phyloP scores from a whole-genome alignment of 192 early-diverging fungal species.

The Oehlia diaphana region DNA sequence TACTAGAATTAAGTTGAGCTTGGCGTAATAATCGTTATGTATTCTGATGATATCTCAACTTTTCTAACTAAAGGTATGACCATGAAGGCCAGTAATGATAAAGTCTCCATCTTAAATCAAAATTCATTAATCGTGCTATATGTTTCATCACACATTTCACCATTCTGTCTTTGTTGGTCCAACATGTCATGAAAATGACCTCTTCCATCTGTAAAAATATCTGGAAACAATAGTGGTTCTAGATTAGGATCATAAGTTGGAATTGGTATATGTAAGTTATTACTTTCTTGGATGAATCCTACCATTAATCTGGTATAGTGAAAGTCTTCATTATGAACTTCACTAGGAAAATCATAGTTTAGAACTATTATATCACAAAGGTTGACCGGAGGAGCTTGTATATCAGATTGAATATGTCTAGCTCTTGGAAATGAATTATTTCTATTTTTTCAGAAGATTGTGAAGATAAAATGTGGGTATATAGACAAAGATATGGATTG shows the following conservation, averaged over 20 bases:
- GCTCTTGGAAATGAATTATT: background rate
- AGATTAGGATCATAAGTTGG: background rate
- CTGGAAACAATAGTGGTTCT: too few species aligned
- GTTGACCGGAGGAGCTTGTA: background rate
- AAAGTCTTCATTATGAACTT: background rate
- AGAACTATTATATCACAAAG: background rate
- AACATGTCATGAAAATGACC: too few species aligned
- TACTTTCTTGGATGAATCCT: background rate
- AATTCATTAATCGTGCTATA: background rate
- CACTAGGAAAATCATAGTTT: background rate
- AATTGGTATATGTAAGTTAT: background rate
- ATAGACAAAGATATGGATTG: too few species aligned
- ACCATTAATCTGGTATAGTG: background rate
- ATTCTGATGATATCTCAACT: background rate
- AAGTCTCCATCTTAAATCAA: background rate
- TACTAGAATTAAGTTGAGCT: too few species aligned
- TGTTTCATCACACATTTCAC: too few species aligned
- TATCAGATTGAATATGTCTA: background rate
- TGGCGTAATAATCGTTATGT: background rate
- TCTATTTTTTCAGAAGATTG: background rate
- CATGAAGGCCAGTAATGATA: background rate
- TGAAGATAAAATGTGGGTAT: too few species aligned
- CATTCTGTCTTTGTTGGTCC: too few species aligned
- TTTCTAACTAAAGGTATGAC: constrained; percentile 1
- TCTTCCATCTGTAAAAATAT: too few species aligned